These are phyloP conservation scores for Microdochium bolleyi DNA, from an alignment of 2,329 filamentous ascomycete species.

Conservation along the genomic window DNA sequence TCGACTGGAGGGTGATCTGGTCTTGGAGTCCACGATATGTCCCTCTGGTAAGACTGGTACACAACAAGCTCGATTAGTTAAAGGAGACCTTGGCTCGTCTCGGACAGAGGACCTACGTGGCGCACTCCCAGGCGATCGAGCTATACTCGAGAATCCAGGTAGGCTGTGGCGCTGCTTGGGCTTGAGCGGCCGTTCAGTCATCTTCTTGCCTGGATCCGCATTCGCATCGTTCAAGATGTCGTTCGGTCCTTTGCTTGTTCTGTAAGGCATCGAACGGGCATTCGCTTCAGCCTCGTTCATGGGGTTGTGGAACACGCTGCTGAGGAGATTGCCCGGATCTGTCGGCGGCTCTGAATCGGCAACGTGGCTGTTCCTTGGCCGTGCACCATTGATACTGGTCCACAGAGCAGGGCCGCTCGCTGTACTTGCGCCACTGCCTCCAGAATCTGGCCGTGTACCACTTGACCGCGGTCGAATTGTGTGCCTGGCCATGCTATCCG, in stretches of 20 bases:
- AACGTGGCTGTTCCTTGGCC: conserved; percentile 8
- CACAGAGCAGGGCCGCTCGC: conserved; percentile 12
- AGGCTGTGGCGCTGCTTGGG: conserved; percentile 20
- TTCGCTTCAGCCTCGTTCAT: conserved; percentile 16
- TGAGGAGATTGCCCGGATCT: conserved; percentile 20
- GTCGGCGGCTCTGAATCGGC: conserved; percentile 5
- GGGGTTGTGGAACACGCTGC: conserved; percentile 22
- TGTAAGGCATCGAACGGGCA: conserved; percentile 13
- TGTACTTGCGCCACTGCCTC: conserved; percentile 8
- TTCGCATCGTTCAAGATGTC: conserved; percentile 6
- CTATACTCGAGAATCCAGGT: conserved; percentile 12
- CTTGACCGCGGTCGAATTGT: conserved; percentile 8
- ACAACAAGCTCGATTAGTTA: conserved; percentile 6
- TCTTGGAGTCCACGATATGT: conserved; percentile 9
- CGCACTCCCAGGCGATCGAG: conserved; percentile 8
- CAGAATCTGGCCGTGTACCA: conserved; percentile 4
- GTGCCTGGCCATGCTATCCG: conserved; percentile 6
- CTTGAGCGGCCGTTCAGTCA: conserved; percentile 12
- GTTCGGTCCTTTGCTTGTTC: conserved; percentile 8
- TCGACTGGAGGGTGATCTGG: conserved; percentile 16
- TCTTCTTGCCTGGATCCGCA: conserved; percentile 2
- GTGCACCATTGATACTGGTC: conserved; percentile 20
- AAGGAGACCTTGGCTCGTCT: not conserved
- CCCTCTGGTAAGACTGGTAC: not conserved
- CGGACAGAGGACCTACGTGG: conserved; percentile 4